Conservation (phyloP, 371 early-diverging fungal species). For the Blakeslea trispora region DNA sequence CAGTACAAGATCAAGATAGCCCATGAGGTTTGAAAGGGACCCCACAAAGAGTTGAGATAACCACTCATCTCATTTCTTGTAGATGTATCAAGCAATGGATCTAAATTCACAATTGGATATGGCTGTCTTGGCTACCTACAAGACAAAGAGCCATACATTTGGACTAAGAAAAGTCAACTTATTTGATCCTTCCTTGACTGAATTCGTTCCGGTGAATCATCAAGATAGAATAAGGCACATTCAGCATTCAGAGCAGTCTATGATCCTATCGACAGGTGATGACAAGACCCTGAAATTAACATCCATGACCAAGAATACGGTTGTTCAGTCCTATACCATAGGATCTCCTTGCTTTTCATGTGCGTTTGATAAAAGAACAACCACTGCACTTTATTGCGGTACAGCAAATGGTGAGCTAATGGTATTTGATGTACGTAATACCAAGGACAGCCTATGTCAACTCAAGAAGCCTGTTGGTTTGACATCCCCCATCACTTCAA, state of each 20-base stretch:
- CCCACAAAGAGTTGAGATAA: too few species aligned
- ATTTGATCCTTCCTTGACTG: conserved; percentile 14
- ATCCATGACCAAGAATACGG: conserved; percentile 12
- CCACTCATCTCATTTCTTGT: neutral
- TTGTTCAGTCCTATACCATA: conserved; percentile 24
- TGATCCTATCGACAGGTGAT: conserved; percentile 21
- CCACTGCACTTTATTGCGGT: conserved; percentile 42
- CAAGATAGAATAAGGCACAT: conserved; percentile 17
- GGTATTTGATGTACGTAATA: conserved; percentile 44
- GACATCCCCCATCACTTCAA: conserved; percentile 12
- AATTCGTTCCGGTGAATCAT: conserved; percentile 22
- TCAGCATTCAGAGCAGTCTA: conserved; percentile 7
- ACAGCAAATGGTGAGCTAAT: conserved; percentile 27
- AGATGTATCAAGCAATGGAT: conserved; percentile 11
- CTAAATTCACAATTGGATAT: conserved; percentile 8
- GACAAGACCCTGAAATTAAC: conserved; percentile 27
- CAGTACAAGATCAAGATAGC: neutral
- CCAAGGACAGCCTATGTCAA: conserved; percentile 16
- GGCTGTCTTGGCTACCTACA: conserved; percentile 12
- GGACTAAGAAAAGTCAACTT: conserved; percentile 28
- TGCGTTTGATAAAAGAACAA: conserved; percentile 26
- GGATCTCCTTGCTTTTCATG: conserved; percentile 37
- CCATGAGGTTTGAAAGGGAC: conserved; percentile 6
- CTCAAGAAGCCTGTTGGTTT: conserved; percentile 1
- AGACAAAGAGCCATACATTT: neutral